phyloP scores from a whole-genome alignment of 2,329 filamentous ascomycete species.

The Annulohypoxylon truncatum region DNA sequence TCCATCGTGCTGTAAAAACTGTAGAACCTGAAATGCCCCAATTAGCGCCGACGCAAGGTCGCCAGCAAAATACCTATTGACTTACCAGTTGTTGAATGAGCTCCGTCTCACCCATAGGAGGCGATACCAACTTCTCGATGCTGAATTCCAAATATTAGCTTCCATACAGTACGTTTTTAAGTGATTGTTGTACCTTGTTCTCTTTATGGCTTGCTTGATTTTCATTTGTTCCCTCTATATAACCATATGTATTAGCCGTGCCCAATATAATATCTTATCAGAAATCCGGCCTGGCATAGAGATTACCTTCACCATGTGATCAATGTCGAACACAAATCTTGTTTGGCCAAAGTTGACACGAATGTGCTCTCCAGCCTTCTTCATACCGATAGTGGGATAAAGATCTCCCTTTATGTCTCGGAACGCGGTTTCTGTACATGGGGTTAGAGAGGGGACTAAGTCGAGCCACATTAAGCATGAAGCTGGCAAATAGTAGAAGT shows the following conservation, averaged over 20 bases:
- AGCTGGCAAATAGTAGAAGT: neutral
- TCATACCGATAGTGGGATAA: slow-evolving; percentile 75
- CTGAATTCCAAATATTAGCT: slow-evolving; percentile 49
- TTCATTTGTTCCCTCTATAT: slow-evolving; percentile 68
- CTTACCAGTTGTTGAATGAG: slow-evolving; percentile 83
- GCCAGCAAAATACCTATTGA: neutral
- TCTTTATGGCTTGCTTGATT: slow-evolving; percentile 70
- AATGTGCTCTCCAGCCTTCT: slow-evolving; percentile 71
- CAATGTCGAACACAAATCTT: slow-evolving; percentile 92
- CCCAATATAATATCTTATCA: neutral
- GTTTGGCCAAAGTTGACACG: slow-evolving; percentile 75
- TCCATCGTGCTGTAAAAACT: slow-evolving; percentile 94
- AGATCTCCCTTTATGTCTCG: slow-evolving; percentile 72
- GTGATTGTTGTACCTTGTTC: slow-evolving; percentile 53
- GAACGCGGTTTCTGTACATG: slow-evolving; percentile 73
- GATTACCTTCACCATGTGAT: slow-evolving; percentile 81
- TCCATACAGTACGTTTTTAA: neutral
- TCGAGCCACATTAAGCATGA: too few relatives aligned
- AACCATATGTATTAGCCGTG: slow-evolving; percentile 24
- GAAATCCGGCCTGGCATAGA: neutral
- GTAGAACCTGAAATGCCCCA: slow-evolving; percentile 65
- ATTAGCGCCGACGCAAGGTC: slow-evolving; percentile 24
- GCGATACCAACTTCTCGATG: slow-evolving; percentile 68
- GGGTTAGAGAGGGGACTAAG: neutral
- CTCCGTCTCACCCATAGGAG: slow-evolving; percentile 75